Evolutionary conservation across 352 stramenopile genomes (phyloP).

Genomic region (Globisporangium splendens): DNA sequence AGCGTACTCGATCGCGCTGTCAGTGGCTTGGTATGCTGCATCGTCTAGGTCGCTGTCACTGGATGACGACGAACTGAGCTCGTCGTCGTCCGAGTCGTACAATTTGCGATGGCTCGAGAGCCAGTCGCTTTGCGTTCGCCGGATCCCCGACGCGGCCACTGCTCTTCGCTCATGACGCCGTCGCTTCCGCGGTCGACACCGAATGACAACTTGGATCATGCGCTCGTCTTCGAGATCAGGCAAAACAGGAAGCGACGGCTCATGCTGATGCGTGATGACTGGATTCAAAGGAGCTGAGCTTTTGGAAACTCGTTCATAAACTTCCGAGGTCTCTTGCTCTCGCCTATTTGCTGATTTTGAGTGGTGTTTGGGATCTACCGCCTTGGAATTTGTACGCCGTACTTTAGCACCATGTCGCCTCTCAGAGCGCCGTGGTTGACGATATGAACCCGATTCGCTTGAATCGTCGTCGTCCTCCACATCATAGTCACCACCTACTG

Average conservation of each 20-base stretch:
- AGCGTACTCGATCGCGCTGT: slow-evolving; percentile 24
- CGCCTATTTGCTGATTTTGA: too few species aligned
- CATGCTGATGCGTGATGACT: too few species aligned
- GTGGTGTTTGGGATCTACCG: too few species aligned
- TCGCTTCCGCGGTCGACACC: slow-evolving; percentile 39
- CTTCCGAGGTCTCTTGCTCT: too few species aligned
- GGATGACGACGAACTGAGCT: slow-evolving; percentile 15
- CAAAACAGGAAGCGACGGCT: not conserved
- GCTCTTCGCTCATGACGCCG: slow-evolving; percentile 2
- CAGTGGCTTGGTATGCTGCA: not conserved
- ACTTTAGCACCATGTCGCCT: too few species aligned
- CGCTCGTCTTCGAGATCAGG: slow-evolving; percentile 7
- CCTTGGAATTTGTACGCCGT: too few species aligned
- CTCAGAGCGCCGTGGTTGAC: too few species aligned
- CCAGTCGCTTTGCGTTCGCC: not conserved
- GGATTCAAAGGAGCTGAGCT: too few species aligned
- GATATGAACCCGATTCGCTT: too few species aligned
- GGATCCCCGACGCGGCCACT: not conserved
- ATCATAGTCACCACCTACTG: too few species aligned
- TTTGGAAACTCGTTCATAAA: too few species aligned
- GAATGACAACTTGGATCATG: slow-evolving; percentile 53
- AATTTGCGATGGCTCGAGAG: not conserved
- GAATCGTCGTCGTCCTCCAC: too few species aligned
- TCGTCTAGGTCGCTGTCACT: slow-evolving; percentile 9
- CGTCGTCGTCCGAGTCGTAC: slow-evolving; percentile 12